Base-by-base conservation (phyloP, 805 yeast species). In the Cyberlindnera bimundalis region DNA sequence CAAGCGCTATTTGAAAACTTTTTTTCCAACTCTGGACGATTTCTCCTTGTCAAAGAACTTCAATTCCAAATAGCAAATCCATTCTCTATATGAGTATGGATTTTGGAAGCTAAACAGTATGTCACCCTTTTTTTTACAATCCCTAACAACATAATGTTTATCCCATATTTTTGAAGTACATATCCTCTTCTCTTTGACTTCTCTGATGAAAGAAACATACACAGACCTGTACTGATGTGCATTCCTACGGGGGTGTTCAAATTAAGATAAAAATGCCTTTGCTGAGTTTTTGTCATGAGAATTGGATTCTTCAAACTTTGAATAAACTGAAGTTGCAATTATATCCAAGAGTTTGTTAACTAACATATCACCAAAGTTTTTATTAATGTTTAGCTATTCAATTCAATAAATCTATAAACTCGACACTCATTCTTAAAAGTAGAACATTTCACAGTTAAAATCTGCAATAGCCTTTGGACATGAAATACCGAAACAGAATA, bases 191-290 rank as follows among this genome's bases (percentile, higher is more conserved):
- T 33, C 29, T 17, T 20, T 14, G 18, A 21, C 27, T 38, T 35
- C 43, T 31, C 53, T 67, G 74, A 69, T 68, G 74, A 71, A 48
- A 65, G 45, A 64, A 61, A 67, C 64, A 60, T 61, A 63, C 77
- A 74, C 79, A 74, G 79, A 74, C 79, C 79, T 74, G 79, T 70
- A 70, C 79, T 69, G 74, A 73, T 48, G 39, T 9, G 34, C 39
- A 29, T 37, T 23, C 41, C 42, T 52, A 47, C 45, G 46, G 49
- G 43, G 31, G 42, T 64, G 39, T 37, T 33, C 39, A 43, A 11
- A 14, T 43, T 66, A 64, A 55, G 68, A 63, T 48, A 61, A 58
- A 53, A 46, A 63, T 65, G 67, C 67, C 66, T 53, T 50, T 43
- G 24, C 61, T 56, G 60, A 58, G 26, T 32, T 32, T 21, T 18